Conservation (phyloP, 148 eudicot genomes). For the Spergularia marina region DNA sequence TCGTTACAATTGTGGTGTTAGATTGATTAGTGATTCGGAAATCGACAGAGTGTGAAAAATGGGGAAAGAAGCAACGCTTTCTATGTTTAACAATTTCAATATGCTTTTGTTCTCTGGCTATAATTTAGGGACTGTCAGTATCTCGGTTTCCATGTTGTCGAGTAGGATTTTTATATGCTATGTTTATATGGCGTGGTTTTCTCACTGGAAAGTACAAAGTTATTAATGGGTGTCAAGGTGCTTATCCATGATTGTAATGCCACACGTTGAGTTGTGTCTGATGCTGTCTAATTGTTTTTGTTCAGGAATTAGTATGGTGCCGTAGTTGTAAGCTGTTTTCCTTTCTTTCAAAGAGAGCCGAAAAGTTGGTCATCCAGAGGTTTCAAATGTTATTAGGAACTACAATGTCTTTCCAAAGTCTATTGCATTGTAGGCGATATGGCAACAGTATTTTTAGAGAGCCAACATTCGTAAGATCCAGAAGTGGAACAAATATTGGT, state of each 20-base stretch:
- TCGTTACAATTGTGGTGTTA: too few species aligned
- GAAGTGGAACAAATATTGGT: constrained; percentile 19
- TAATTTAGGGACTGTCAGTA: neutral
- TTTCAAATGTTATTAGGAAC: constrained; percentile 32
- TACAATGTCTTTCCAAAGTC: constrained; percentile 28
- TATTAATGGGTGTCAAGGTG: neutral
- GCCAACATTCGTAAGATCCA: constrained; percentile 14
- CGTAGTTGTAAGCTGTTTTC: neutral
- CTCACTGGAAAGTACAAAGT: neutral
- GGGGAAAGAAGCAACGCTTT: too few species aligned
- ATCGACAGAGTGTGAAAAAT: too few species aligned
- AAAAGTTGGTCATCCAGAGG: neutral
- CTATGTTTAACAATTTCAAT: too few species aligned
- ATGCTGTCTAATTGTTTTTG: neutral
- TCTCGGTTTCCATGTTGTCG: neutral
- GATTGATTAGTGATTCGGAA: too few species aligned
- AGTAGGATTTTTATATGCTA: neutral
- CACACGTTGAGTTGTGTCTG: neutral
- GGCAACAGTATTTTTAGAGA: constrained; percentile 15
- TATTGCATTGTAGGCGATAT: constrained; percentile 12
- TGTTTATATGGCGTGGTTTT: neutral
- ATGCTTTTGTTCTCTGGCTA: too few species aligned
- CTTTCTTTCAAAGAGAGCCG: neutral
- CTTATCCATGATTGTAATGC: neutral
- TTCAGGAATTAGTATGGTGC: neutral